Evolutionary conservation across 1,139 yeast species (phyloP).

Genomic region (Magnusiomyces starmeri): DNA sequence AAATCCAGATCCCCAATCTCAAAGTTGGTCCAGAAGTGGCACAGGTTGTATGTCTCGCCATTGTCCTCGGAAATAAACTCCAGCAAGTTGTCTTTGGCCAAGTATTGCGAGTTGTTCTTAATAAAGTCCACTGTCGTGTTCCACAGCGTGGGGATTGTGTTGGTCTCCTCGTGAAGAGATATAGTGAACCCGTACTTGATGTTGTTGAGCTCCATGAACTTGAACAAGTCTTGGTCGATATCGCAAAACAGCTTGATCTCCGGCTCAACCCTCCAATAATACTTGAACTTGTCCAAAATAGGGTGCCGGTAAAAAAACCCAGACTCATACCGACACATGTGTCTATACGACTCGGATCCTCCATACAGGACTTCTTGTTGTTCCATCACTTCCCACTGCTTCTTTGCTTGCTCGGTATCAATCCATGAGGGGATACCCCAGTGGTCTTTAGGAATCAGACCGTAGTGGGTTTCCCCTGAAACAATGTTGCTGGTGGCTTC

Average conservation of each 20-base stretch:
- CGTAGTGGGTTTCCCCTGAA: conserved; percentile 55
- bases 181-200: conserved; percentile 62
- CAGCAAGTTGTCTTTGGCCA: conserved; percentile 56
- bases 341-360: conserved; percentile 55
- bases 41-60: conserved; percentile 50
- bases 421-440: conserved; percentile 74
- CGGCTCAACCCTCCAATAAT: conserved; percentile 73
- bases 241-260: conserved; percentile 57
- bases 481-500: conserved; percentile 40
- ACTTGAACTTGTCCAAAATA: conserved; percentile 48
- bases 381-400: conserved; percentile 43
- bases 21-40: conserved; percentile 79
- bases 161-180: conserved; percentile 52
- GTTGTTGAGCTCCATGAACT: conserved; percentile 50
- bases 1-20: conserved; percentile 73
- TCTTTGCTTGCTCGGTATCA: conserved; percentile 50
- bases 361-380: conserved; percentile 52
- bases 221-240: conserved; percentile 56
- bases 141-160: conserved; percentile 58
- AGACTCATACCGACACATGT: conserved; percentile 69
- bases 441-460: conserved; percentile 52
- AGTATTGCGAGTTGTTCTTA: conserved; percentile 47
- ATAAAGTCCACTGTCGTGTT: conserved; percentile 48
- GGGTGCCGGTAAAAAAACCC: conserved; percentile 59
- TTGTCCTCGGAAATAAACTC: conserved; percentile 65